Conservation (phyloP, 2,329 filamentous ascomycete genomes). For the Cercospora zeae-maydis region DNA sequence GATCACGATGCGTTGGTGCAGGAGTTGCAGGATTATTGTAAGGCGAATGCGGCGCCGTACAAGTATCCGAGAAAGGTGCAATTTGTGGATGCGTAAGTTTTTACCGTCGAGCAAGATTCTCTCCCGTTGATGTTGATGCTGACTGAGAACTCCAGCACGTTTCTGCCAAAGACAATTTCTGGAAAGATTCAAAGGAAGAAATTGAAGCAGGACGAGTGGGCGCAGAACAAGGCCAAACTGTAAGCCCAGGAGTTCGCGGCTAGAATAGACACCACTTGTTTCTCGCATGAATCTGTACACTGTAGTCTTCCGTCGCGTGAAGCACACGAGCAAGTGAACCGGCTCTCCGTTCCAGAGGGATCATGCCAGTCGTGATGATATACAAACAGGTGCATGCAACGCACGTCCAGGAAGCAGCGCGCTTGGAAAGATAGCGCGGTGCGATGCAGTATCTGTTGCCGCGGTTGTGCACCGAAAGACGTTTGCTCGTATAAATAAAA, state of each 20-base stretch:
- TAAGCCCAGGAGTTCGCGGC: background rate
- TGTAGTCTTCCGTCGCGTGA: too few relatives aligned
- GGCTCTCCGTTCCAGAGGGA: too few relatives aligned
- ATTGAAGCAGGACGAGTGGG: slow-evolving; percentile 40
- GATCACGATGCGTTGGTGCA: slow-evolving; percentile 28
- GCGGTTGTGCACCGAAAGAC: too few relatives aligned
- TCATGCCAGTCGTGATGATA: too few relatives aligned
- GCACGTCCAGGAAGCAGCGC: too few relatives aligned
- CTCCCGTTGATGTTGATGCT: background rate
- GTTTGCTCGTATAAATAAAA: too few relatives aligned
- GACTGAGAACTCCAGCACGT: slow-evolving; percentile 6
- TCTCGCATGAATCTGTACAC: too few relatives aligned
- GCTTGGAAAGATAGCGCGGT: too few relatives aligned
- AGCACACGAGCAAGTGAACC: too few relatives aligned
- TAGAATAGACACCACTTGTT: too few relatives aligned
- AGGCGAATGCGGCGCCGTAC: slow-evolving; percentile 41
- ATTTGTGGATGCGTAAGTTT: slow-evolving; percentile 35
- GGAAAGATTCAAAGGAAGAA: slow-evolving; percentile 36
- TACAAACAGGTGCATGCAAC: too few relatives aligned
- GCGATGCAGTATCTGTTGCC: too few relatives aligned
- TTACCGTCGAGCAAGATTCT: background rate
- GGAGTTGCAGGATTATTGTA: slow-evolving; percentile 43
- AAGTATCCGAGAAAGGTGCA: slow-evolving; percentile 43
- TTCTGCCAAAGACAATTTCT: slow-evolving; percentile 43
- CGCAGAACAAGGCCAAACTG: slow-evolving; percentile 25